phyloP scores from a whole-genome alignment of 768 basidiomycete species.

The Suillus luteus region DNA sequence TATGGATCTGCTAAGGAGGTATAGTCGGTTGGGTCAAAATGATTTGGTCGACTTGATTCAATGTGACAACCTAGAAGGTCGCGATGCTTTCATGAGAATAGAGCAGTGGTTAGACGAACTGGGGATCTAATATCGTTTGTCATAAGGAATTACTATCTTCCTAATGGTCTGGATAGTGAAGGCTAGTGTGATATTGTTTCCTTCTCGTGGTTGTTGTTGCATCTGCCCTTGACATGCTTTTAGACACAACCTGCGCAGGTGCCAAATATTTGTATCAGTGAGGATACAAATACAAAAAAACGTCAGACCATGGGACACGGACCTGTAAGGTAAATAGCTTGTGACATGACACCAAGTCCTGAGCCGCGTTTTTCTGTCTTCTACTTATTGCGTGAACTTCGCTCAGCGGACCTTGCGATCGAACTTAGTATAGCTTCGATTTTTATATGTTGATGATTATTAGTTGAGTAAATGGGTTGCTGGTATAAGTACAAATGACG shows the following conservation, averaged over 20 bases:
- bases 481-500: constrained; percentile 5
- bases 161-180: neutral
- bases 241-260: neutral
- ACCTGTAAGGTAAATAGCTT: too few relatives aligned
- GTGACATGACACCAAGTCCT: too few relatives aligned
- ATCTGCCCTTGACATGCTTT: neutral
- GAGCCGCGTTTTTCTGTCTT: neutral
- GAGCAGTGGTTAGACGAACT: constrained; percentile 59
- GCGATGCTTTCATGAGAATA: constrained; percentile 42
- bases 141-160: neutral
- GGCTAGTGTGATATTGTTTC: neutral
- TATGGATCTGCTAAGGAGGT: constrained; percentile 35
- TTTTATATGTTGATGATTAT: neutral
- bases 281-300: neutral
- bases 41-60: constrained; percentile 41
- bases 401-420: constrained; percentile 14
- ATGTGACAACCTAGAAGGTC: constrained; percentile 38
- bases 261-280: neutral
- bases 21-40: constrained; percentile 44
- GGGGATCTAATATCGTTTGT: constrained; percentile 41
- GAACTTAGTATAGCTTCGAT: neutral
- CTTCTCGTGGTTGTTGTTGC: neutral
- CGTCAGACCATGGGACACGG: neutral
- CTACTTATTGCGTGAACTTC: constrained; percentile 33
- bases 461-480: constrained; percentile 2